Base-by-base conservation (phyloP, 2,329 filamentous ascomycete species). In the Fusarium sp. region DNA sequence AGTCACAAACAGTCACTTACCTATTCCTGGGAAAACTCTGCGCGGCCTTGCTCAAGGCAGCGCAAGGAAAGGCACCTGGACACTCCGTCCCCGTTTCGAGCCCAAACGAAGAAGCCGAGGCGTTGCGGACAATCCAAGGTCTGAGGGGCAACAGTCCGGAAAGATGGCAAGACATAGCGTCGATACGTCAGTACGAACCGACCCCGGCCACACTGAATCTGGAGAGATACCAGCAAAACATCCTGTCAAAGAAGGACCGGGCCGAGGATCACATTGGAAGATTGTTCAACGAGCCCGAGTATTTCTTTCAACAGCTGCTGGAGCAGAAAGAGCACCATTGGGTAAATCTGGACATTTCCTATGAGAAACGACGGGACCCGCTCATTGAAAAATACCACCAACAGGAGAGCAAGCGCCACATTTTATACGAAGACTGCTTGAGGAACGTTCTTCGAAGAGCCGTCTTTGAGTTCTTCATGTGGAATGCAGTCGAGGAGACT, bases 291-390 rank as follows among this genome's bases (percentile, higher is more conserved):
- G 65, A 78, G 3, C 75, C 74, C 5, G 56, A 70, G 11, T 78
- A 77, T 45, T 76, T 77, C 29, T 40, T 50, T 13, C 35, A 71
- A 18, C 33, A 27, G 3, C 31, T 77, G 25, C 25, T 69, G 11
- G 75, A 78, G 10, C 69, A 77, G 57, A 78, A 74, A 31, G 65
- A 75, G 7, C 75, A 78, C 27, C 72, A 77, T n/a, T 78, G 74
- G 74, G 38, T 36, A 20, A 78, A 78, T 36, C n/a, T 77, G 7
- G 16, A 33, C 4, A 16, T 65, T 18, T 25, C 63, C 31, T 74
- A 74, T 22, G 36, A 42, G 2, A 22, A 54, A 16, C 14, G n/a
- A 3, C 31, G 22, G 27, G 42, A 50, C 11, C 4, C 3, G 6
- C 18, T 65, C 25, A 69, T 72, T 18, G 56, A 62, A 5, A n/a